These are phyloP conservation scores for Pleurotus eryngii DNA, from an alignment of 768 basidiomycete species.

Conservation along the genomic window DNA sequence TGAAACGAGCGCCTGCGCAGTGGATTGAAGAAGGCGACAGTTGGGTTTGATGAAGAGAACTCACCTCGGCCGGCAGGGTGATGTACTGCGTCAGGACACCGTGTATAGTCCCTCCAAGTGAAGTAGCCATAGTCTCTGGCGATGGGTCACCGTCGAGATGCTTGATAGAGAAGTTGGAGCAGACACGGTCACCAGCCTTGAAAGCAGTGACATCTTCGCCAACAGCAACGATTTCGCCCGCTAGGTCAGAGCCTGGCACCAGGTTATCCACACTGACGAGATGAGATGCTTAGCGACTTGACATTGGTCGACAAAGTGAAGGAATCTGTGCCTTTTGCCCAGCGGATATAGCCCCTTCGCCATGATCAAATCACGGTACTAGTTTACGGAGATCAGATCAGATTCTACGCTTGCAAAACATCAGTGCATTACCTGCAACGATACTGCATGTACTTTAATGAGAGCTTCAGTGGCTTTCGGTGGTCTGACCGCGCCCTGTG, in stretches of 20 bases:
- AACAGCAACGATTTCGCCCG: conserved; percentile 55
- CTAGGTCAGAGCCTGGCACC: conserved; percentile 47
- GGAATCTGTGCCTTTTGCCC: conserved; percentile 17
- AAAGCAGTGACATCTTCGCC: conserved; percentile 39
- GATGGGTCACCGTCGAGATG: conserved; percentile 43
- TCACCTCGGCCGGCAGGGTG: conserved; percentile 41
- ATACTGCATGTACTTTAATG: conserved; percentile 54
- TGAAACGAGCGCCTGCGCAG: conserved; percentile 39
- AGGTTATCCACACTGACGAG: conserved; percentile 17
- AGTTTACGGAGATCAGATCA: neutral
- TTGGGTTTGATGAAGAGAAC: neutral
- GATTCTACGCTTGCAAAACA: neutral
- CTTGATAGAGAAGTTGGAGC: conserved; percentile 47
- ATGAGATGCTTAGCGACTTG: neutral
- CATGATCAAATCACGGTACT: conserved; percentile 52
- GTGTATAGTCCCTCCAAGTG: conserved; percentile 43
- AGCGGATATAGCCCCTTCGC: conserved; percentile 34
- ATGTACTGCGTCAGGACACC: conserved; percentile 55
- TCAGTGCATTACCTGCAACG: conserved; percentile 38
- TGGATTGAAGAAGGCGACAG: neutral
- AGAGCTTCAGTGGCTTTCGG: conserved; percentile 48
- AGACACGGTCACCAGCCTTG: conserved; percentile 56
- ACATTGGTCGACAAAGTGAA: neutral
- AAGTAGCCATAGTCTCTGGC: conserved; percentile 26
- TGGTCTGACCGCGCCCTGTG: conserved; percentile 21